phyloP scores from a whole-genome alignment of 2,329 filamentous ascomycete species.

The Eutypella sp. region DNA sequence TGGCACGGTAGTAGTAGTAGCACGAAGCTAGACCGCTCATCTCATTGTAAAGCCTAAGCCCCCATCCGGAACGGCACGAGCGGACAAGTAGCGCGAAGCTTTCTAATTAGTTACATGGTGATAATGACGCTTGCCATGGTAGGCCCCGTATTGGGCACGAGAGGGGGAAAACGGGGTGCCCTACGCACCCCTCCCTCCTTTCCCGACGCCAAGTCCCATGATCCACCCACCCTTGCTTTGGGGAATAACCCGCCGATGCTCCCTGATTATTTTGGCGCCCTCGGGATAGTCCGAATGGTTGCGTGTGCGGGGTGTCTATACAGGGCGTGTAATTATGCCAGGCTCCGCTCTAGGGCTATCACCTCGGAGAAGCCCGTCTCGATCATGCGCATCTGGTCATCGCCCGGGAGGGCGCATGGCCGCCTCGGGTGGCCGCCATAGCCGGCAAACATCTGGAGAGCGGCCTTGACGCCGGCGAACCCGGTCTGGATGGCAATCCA shows the following conservation, averaged over 20 bases:
- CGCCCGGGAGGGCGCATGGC: constrained; percentile 32
- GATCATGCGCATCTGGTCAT: constrained; percentile 29
- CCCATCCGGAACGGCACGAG: neutral
- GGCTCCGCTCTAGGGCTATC: constrained; percentile 21
- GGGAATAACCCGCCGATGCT: neutral
- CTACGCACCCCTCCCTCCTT: neutral
- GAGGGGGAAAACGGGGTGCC: neutral
- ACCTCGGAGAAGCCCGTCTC: constrained; percentile 32
- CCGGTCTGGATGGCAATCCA: constrained; percentile 44
- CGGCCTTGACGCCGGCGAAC: constrained; percentile 44
- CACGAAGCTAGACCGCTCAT: neutral
- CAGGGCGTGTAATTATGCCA: neutral
- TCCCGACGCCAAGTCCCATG: neutral
- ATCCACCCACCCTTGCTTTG: neutral
- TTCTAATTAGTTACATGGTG: no score
- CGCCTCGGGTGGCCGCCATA: constrained; percentile 35
- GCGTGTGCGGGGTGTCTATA: neutral
- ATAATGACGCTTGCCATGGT: neutral
- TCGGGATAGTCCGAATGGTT: neutral
- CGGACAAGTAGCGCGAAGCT: no score
- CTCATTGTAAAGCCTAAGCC: neutral
- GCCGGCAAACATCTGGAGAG: constrained; percentile 35
- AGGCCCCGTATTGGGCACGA: neutral
- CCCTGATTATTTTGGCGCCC: neutral
- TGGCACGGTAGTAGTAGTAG: no score